phyloP scores from a whole-genome alignment of 106 monocot genomes.

The Dioscorea zingiberensis region DNA sequence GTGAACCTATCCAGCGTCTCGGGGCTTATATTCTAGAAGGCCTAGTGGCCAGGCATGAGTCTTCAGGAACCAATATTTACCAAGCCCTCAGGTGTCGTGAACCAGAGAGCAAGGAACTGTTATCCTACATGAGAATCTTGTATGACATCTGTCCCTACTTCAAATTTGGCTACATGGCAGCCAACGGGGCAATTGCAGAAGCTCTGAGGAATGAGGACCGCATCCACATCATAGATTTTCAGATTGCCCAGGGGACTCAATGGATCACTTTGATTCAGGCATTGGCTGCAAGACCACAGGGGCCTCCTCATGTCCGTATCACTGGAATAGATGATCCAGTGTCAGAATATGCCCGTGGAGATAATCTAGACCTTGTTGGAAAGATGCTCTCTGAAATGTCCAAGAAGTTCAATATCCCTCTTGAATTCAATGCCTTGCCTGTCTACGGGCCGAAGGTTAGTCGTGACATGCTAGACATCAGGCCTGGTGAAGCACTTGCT shows the following conservation, averaged over 20 bases:
- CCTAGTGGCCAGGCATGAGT: constrained; percentile 55
- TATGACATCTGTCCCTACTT: constrained; percentile 91
- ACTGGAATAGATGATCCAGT: constrained; percentile 82
- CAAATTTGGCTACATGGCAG: constrained; percentile 94
- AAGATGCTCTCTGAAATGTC: constrained; percentile 52
- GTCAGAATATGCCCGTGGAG: constrained; percentile 57
- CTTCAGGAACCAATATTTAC: constrained; percentile 71
- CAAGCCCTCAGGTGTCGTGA: constrained; percentile 39
- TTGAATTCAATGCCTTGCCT: constrained; percentile 54
- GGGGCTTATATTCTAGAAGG: constrained; percentile 86
- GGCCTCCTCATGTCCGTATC: constrained; percentile 77
- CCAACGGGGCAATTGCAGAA: constrained; percentile 92
- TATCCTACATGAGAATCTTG: constrained; percentile 20
- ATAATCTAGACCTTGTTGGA: constrained; percentile 39
- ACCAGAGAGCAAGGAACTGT: constrained; percentile 52
- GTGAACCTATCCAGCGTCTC: constrained; percentile 66
- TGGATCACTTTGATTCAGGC: constrained; percentile 92
- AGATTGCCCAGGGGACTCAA: constrained; percentile 83
- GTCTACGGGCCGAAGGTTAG: constrained; percentile 48
- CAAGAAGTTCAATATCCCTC: constrained; percentile 58
- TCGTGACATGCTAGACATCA: constrained; percentile 69
- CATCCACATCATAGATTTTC: constrained; percentile 86
- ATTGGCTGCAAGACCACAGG: constrained; percentile 66
- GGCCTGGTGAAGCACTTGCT: constrained; percentile 65
- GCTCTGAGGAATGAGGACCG: constrained; percentile 61